phyloP scores from a whole-genome alignment of 768 basidiomycete genomes.

The Leccinum pellstonianum region DNA sequence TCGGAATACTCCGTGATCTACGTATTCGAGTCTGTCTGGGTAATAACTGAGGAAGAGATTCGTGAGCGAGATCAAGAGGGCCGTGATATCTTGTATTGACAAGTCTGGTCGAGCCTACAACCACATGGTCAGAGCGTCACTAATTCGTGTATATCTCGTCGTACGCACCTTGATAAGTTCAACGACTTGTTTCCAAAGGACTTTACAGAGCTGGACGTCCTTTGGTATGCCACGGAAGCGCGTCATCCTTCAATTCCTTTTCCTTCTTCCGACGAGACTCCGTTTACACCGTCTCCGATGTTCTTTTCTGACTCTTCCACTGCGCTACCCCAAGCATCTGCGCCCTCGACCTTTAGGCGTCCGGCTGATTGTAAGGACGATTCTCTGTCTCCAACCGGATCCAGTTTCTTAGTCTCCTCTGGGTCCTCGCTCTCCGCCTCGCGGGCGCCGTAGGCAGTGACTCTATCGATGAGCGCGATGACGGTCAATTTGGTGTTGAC shows the following conservation, averaged over 20 bases:
- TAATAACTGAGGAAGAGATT: no score
- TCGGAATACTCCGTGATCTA: no score
- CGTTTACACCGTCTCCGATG: constrained; percentile 14
- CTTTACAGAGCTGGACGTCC: constrained; percentile 60
- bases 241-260: constrained; percentile 47
- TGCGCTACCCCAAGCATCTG: constrained; percentile 28
- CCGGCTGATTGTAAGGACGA: constrained; percentile 52
- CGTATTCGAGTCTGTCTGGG: no score
- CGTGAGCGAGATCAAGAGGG: no score
- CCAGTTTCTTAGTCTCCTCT: constrained; percentile 43
- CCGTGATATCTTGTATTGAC: no score
- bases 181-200: constrained; percentile 59
- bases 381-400: constrained; percentile 69
- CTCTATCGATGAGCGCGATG: constrained; percentile 92
- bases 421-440: constrained; percentile 97
- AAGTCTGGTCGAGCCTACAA: no score
- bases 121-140: no score
- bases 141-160: no score
- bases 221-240: constrained; percentile 91
- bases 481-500: constrained; percentile 99
- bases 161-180: no score
- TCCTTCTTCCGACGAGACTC: constrained; percentile 7
- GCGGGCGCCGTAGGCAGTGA: constrained; percentile 93
- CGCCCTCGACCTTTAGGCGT: constrained; percentile 18
- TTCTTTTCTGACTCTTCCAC: constrained; percentile 23